These are phyloP conservation scores for Thozetella sp. DNA, from an alignment of 495 filamentous ascomycete genomes.

Conservation along the genomic window DNA sequence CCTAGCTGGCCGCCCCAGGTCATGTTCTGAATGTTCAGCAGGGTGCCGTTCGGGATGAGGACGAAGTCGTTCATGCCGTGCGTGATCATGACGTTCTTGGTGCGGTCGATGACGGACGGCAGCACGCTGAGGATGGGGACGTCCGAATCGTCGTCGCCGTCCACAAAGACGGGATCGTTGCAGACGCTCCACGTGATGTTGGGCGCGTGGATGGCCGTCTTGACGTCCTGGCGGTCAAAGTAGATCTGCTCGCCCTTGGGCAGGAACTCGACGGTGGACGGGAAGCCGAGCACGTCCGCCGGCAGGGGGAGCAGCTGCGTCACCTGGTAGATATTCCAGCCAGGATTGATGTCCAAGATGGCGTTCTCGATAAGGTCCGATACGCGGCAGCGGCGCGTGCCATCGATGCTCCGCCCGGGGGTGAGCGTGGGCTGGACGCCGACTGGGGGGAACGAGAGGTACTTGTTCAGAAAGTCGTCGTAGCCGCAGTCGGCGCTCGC, in stretches of 20 bases:
- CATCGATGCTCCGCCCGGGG: conserved; percentile 13
- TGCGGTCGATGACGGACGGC: conserved; percentile 71
- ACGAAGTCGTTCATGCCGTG: conserved; percentile 64
- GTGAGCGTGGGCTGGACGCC: conserved; percentile 51
- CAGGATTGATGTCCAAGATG: conserved; percentile 66
- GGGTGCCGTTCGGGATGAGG: conserved; percentile 65
- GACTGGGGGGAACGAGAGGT: conserved; percentile 70
- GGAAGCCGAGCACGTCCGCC: conserved; percentile 68
- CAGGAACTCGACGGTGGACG: conserved; percentile 51
- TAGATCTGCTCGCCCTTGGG: conserved; percentile 63
- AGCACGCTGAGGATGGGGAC: conserved; percentile 55
- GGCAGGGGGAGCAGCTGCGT: conserved; percentile 70
- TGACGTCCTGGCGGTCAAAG: conserved; percentile 79
- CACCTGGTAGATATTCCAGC: conserved; percentile 80
- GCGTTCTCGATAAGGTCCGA: conserved; percentile 59
- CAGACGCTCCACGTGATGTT: conserved; percentile 64
- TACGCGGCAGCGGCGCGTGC: conserved; percentile 29
- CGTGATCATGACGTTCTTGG: conserved; percentile 67
- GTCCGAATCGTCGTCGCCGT: conserved; percentile 41
- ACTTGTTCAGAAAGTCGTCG: conserved; percentile 58
- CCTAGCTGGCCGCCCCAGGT: conserved; percentile 76
- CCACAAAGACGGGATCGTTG: conserved; percentile 55
- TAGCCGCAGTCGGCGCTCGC: conserved; percentile 62
- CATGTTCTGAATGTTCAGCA: conserved; percentile 82
- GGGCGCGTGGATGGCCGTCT: conserved; percentile 73